Evolutionary conservation across 345 rosid species (phyloP), one percentile per base, ranked within the genome.

Genomic region (Sonneratia alba): DNA sequence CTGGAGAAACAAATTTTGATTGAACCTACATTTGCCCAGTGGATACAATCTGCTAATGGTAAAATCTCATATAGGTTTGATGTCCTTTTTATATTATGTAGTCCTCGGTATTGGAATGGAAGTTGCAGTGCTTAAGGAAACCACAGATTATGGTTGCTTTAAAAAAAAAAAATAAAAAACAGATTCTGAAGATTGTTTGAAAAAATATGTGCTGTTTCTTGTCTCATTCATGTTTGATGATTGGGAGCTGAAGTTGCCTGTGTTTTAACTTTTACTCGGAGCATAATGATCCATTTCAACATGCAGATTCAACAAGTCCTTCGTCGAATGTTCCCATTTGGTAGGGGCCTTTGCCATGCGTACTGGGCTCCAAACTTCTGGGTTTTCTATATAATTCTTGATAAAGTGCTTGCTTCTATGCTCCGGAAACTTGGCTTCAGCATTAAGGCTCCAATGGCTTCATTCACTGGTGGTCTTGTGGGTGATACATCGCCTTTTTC

Each of bases 331-430:
- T 94, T 94, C 85, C 98, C 97, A 67, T 94, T 94, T 56, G 98
- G 98, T 66, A 87, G 97, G 88, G 98, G 98, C 73, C 85, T 94
- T 70, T 91, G 96, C 74, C 97, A 95, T 81, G 97, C 97, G 5
- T 95, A 87, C 48, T 95, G 99, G 99, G 97, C 99, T 13, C 99
- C 97, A 12, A 95, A 92, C 57, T 87, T 95, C 73, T 95, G 97
- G 97, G 97, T 92, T 55, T 89, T 92, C 83, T 95, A 95, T 73
- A 87, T 95, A 55, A 62, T 89, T 51, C 75, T 89, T 5, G 99
- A 95, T 83, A 95, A 95, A 81, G 85, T 80, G 18, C 82, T 89
- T 43, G 85, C 88, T 70, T 81, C 84, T 80, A 24, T 76, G 0
- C 83, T 92, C 34, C 80, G 86, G 74, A 90, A 76, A 76, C 78